A percentile compares a stretch with the other conserved stretches of the same genome.
Conservation (phyloP, 2,329 filamentous ascomycete genomes). For the Fusarium concolor region DNA sequence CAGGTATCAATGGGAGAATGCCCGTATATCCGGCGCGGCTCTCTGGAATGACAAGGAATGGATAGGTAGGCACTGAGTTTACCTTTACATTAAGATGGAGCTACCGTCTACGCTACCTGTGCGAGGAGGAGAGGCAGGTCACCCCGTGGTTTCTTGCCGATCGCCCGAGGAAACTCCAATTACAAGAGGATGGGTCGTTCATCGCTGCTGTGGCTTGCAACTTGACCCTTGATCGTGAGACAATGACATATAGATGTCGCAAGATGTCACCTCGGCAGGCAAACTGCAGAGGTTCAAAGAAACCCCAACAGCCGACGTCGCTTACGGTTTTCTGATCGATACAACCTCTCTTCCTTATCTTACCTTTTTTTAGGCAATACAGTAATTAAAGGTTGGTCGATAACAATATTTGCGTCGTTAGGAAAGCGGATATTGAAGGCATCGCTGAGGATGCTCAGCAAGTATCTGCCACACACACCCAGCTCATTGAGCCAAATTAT, state of each 20-base stretch:
- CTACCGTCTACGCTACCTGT: background rate
- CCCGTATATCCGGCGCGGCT: background rate
- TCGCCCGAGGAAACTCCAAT: background rate
- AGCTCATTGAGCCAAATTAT: background rate
- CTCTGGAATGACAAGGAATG: background rate
- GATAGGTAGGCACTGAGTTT: too few species aligned
- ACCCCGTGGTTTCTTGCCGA: background rate
- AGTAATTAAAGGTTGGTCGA: too few species aligned
- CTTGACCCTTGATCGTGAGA: slow-evolving; percentile 6
- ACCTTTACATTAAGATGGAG: background rate
- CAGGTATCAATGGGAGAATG: background rate
- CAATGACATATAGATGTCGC: slow-evolving; percentile 8
- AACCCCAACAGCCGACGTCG: background rate
- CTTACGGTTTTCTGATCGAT: background rate
- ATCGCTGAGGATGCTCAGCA: background rate
- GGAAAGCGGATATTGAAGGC: background rate
- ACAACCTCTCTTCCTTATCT: background rate
- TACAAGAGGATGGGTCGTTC: background rate
- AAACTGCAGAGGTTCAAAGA: background rate
- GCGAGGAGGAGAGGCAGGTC: background rate
- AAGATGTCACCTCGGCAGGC: slow-evolving; percentile 14
- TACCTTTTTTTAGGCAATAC: too few species aligned
- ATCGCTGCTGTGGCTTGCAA: slow-evolving; percentile 15
- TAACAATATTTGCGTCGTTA: background rate
- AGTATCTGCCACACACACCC: background rate